Evolutionary conservation across 768 basidiomycete species (phyloP).

Genomic region (Amylocystis lapponica): DNA sequence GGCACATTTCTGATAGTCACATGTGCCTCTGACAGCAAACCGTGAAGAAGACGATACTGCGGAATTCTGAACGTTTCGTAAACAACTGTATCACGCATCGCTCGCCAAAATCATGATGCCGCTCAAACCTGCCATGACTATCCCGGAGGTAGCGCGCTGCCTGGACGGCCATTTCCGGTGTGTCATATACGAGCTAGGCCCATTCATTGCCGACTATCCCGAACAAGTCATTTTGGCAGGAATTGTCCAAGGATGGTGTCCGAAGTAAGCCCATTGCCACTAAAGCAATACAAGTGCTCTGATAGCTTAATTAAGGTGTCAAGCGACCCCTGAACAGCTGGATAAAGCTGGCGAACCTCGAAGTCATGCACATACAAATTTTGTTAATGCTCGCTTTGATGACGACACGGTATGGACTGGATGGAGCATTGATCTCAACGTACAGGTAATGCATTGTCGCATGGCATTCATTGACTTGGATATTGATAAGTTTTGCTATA

Average conservation of each 20-base stretch:
- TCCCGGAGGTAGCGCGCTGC: slow-evolving; percentile 10
- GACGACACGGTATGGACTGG: background rate
- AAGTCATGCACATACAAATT: background rate
- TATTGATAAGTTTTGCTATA: slow-evolving; percentile 3
- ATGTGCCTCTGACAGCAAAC: background rate
- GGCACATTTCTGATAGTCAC: background rate
- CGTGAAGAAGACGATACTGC: slow-evolving; percentile 1
- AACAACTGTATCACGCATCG: slow-evolving; percentile 7
- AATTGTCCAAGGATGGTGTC: slow-evolving; percentile 19
- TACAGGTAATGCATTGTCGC: background rate
- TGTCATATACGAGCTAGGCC: slow-evolving; percentile 22
- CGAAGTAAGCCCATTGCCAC: slow-evolving; percentile 5
- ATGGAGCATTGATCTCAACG: background rate
- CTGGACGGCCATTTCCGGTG: slow-evolving; percentile 23
- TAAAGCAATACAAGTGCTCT: background rate
- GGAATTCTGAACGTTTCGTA: slow-evolving; percentile 8
- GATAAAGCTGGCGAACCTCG: background rate
- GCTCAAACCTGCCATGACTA: slow-evolving; percentile 10
- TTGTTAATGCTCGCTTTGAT: background rate
- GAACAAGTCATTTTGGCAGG: slow-evolving; percentile 21
- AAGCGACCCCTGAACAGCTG: background rate
- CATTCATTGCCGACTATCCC: slow-evolving; percentile 28
- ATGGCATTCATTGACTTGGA: background rate
- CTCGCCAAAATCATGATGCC: slow-evolving; percentile 6
- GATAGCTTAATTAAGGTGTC: slow-evolving; percentile 11